Base-by-base conservation (phyloP, 2,329 filamentous ascomycete genomes). In the Chrysoporthe puriensis region DNA sequence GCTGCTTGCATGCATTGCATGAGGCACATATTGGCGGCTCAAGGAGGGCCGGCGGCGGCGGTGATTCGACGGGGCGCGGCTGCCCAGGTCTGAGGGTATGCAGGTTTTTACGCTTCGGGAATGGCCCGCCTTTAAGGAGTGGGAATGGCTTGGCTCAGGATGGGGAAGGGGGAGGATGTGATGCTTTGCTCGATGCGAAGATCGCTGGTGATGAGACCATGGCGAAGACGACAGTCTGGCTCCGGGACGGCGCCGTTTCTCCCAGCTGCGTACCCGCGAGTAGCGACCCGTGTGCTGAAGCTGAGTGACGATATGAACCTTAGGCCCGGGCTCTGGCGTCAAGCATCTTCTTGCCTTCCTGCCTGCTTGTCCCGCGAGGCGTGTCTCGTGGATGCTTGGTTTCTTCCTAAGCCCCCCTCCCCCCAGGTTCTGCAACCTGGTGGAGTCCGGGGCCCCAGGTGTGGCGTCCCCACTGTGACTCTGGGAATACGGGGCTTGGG, bases 401-500 rank as follows among this genome's bases (percentile, higher is more conserved):
- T 9, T 34, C 5, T 54, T 34, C 13, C 11, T 56, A 7, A 18
- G 52, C 52, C 32, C 32, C 7, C 6, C 18, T 8, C 32, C 32
- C 52, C 54, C 34, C 54, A 40, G 54, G 54, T 40, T 40, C 54
- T 40, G 54, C 32, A 40, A 6, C 14, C 32, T 57, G 54, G 54
- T 57, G 32, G 34, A 57, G 54, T 57, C 54, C 54, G 54, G 54
- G 54, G 54, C 54, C 54, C 54, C 54, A 57, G 54, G 40, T 57
- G 34, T 40, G 34, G 54, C 32, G 34, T 40, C 54, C 21, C 50
- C 50, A 54, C 50, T 54, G 21, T 34, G 50, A 54, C 50, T 13
- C 50, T 54, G 50, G 21, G 14, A 54, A 54, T 52, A 16, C 26
- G 32, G 13, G 14, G 26, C 21, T 32, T 13, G 54, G 34, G 50